Evolutionary conservation across 2,329 filamentous ascomycete species (phyloP).

Genomic region (Nigrospora sphaerica): DNA sequence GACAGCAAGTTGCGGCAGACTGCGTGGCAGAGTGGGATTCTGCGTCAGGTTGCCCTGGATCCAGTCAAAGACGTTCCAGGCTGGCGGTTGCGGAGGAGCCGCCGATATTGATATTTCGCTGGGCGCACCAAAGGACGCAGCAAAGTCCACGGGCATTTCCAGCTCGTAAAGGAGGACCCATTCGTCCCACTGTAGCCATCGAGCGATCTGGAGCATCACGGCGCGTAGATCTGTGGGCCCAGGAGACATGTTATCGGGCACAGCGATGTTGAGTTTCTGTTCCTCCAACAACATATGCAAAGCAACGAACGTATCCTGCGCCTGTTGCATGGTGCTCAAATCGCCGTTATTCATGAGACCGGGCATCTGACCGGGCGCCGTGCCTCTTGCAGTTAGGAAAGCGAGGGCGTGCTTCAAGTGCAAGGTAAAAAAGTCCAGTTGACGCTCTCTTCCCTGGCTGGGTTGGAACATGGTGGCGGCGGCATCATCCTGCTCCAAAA

Average conservation of each 20-base stretch:
- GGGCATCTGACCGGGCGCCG: constrained; percentile 46
- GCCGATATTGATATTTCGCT: constrained; percentile 3
- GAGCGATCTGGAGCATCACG: constrained; percentile 70
- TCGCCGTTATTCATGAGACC: no score
- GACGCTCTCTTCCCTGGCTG: constrained; percentile 14
- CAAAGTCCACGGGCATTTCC: constrained; percentile 41
- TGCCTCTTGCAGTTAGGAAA: constrained; percentile 32
- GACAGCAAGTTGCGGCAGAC: constrained; percentile 12
- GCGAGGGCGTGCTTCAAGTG: constrained; percentile 55
- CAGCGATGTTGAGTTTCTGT: constrained; percentile 66
- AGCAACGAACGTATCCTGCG: constrained; percentile 63
- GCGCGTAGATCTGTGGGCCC: constrained; percentile 53
- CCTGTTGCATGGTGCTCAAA: constrained; percentile 31
- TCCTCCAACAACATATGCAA: constrained; percentile 89
- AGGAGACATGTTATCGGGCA: constrained; percentile 34
- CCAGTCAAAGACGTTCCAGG: constrained; percentile 43
- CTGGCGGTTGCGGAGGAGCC: constrained; percentile 16
- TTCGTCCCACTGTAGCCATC: constrained; percentile 68
- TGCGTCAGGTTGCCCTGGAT: constrained; percentile 38
- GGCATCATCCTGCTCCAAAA: constrained; percentile 48
- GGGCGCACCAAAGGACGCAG: constrained; percentile 7
- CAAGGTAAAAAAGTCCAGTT: constrained; percentile 33
- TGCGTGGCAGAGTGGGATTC: constrained; percentile 4
- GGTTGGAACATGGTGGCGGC: constrained; percentile 17
- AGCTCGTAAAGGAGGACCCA: constrained; percentile 43